Evolutionary conservation across 2,329 filamentous ascomycete species (phyloP).

Genomic region (Penicillium oxalicum): DNA sequence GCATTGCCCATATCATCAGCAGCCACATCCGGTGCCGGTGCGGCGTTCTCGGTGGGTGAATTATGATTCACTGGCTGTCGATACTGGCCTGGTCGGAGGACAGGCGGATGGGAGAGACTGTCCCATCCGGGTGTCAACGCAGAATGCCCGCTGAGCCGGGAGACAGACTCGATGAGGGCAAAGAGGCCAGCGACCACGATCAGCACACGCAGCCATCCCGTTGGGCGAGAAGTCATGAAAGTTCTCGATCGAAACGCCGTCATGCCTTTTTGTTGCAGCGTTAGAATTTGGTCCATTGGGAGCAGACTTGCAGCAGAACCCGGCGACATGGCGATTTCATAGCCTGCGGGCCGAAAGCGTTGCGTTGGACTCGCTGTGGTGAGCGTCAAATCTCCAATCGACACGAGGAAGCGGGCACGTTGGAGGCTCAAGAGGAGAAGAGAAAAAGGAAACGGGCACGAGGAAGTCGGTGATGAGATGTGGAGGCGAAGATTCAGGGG

Average conservation of each 20-base stretch:
- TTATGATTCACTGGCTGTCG: background rate
- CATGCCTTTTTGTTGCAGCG: conserved; percentile 1
- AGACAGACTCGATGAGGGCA: conserved; percentile 7
- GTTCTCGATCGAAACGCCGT: conserved; percentile 3
- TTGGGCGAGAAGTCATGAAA: conserved; percentile 3
- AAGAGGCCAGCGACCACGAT: conserved; percentile 8
- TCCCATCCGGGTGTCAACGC: conserved; percentile 2
- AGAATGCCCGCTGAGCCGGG: conserved; percentile 5
- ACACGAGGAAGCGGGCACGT: too few relatives aligned
- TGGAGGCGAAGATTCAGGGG: too few relatives aligned
- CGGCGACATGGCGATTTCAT: background rate
- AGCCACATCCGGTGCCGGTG: conserved; percentile 3
- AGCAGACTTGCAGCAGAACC: background rate
- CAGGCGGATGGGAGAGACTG: background rate
- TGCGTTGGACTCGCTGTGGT: background rate
- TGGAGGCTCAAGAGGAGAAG: too few relatives aligned
- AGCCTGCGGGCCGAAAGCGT: background rate
- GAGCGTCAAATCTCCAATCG: background rate
- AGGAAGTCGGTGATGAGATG: too few relatives aligned
- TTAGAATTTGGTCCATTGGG: conserved; percentile 4
- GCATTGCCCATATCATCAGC: conserved; percentile 9
- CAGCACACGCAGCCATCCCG: conserved; percentile 10
- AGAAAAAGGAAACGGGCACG: too few relatives aligned
- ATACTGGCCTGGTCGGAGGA: conserved; percentile 19
- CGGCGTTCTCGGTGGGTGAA: background rate